These are phyloP conservation scores for Blepharisma undulans DNA, from an alignment of 169 alveolate genomes.

Conservation along the genomic window DNA sequence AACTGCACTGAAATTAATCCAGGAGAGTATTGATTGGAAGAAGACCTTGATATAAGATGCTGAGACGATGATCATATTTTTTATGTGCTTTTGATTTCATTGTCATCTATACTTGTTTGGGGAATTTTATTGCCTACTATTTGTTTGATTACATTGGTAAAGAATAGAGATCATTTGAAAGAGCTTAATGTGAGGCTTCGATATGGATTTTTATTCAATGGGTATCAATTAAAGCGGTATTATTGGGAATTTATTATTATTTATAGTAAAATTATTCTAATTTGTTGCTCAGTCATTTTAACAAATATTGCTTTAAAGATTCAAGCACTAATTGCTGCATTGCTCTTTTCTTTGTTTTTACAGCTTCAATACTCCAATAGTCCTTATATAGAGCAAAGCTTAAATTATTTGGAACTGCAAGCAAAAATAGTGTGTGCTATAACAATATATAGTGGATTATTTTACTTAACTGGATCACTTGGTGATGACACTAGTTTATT, in stretches of 20 bases:
- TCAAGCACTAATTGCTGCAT: neutral
- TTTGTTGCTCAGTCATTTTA: constrained; percentile 38
- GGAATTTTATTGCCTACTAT: constrained; percentile 55
- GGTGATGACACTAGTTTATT: neutral
- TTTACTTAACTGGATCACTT: neutral
- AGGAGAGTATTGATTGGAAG: neutral
- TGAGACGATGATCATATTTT: constrained; percentile 7
- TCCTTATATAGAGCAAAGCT: neutral
- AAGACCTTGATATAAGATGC: constrained; percentile 39
- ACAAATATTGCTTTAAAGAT: neutral
- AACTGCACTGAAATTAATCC: constrained; percentile 48
- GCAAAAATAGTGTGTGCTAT: neutral
- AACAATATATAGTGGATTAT: constrained; percentile 40
- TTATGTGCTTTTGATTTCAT: constrained; percentile 32
- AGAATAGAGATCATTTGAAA: neutral
- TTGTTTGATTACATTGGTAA: constrained; percentile 7
- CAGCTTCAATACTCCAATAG: neutral
- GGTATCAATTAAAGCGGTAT: constrained; percentile 41
- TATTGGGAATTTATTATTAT: constrained; percentile 61
- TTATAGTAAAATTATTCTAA: constrained; percentile 46
- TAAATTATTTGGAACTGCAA: constrained; percentile 14
- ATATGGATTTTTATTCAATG: constrained; percentile 53
- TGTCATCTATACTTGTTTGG: constrained; percentile 55
- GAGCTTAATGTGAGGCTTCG: constrained; percentile 2
- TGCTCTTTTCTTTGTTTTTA: neutral